These are phyloP conservation scores for Trichoderma atrobrunneum DNA, from an alignment of 2,329 filamentous ascomycete genomes.

Conservation along the genomic window DNA sequence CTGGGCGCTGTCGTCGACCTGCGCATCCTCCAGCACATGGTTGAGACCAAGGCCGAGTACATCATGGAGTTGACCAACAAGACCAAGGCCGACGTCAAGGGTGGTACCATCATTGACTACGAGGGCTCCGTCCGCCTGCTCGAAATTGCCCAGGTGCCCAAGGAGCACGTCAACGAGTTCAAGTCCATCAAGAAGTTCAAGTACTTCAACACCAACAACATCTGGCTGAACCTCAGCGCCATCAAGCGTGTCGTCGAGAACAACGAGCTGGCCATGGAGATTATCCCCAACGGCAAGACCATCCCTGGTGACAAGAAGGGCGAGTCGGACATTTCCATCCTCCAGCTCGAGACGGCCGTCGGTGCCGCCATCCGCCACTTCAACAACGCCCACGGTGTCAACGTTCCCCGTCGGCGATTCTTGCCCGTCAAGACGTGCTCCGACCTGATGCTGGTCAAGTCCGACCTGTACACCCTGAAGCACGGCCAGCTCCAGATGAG, in stretches of 20 bases:
- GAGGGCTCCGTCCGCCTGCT: constrained; percentile 94
- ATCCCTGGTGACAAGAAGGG: constrained; percentile 99
- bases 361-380: constrained; percentile 99
- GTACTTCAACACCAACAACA: constrained; percentile 99
- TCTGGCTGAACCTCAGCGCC: constrained; percentile 97
- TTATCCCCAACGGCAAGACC: constrained; percentile 98
- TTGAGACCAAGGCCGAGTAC: constrained; percentile 94
- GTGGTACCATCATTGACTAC: constrained; percentile 99
- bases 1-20: constrained; percentile 96
- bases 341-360: constrained; percentile 98
- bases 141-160: constrained; percentile 98
- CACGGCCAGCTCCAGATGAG: constrained; percentile 98
- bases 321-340: constrained; percentile 94
- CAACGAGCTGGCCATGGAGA: constrained; percentile 98
- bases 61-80: constrained; percentile 99
- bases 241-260: constrained; percentile 99
- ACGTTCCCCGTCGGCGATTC: constrained; percentile 96
- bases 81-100: constrained; percentile 99
- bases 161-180: constrained; percentile 99
- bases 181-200: constrained; percentile 99
- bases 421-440: constrained; percentile 99
- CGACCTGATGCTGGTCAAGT: constrained; percentile 99
- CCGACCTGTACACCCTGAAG: constrained; percentile 96
- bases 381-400: constrained; percentile 97
- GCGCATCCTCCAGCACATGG: constrained; percentile 98